Conservation (phyloP, 208 protist species). For the Polymyxa betae region DNA sequence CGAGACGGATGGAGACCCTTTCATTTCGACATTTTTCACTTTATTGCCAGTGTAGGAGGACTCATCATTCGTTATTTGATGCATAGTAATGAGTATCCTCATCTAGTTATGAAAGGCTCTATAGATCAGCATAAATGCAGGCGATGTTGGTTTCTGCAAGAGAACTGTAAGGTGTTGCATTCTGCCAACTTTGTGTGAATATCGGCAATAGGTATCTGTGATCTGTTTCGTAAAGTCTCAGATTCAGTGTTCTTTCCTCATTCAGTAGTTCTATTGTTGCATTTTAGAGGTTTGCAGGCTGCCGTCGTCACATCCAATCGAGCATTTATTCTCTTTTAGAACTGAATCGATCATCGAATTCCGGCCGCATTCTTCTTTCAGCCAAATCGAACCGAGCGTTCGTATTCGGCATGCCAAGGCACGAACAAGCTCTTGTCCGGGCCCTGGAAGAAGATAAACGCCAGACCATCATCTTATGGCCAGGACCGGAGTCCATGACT, state of each 20-base stretch:
- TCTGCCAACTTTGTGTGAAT: not conserved
- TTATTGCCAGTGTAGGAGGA: not conserved
- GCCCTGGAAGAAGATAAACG: not conserved
- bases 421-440: not conserved
- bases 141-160: constrained; percentile 6
- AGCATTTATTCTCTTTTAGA: not conserved
- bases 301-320: not conserved
- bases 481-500: constrained; percentile 20
- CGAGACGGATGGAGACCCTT: not conserved
- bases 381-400: not conserved
- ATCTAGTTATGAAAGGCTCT: not conserved
- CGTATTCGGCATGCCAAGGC: constrained; percentile 16
- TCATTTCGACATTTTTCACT: not conserved
- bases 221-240: not conserved
- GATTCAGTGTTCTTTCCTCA: not conserved
- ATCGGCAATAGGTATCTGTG: not conserved
- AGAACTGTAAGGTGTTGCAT: not conserved
- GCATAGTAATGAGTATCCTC: not conserved
- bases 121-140: constrained; percentile 26
- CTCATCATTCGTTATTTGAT: not conserved
- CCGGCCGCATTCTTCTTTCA: constrained; percentile 33
- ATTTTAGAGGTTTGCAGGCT: not conserved
- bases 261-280: not conserved
- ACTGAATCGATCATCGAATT: constrained; percentile 13
- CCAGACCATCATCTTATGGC: not conserved